Conservation (phyloP, 129 eudicot genomes). For the Pulicaria dysenterica region DNA sequence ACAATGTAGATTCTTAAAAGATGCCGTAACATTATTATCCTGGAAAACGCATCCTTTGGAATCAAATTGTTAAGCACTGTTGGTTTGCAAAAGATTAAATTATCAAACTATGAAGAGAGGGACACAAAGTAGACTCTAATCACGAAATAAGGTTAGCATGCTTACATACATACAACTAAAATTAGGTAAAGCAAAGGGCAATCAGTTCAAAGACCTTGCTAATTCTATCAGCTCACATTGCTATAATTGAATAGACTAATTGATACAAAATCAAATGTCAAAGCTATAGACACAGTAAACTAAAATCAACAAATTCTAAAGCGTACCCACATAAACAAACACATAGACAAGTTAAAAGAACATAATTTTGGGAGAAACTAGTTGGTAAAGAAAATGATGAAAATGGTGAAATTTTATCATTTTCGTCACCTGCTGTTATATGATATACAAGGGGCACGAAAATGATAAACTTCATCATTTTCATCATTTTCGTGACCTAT, state of each 20-base stretch:
- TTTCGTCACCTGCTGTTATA: too few relatives aligned
- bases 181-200: neutral
- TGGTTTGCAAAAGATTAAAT: neutral
- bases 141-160: neutral
- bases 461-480: too few relatives aligned
- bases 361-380: neutral
- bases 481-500: too few relatives aligned
- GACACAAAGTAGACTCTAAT: neutral
- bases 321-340: conserved; percentile 1
- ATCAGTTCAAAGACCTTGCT: neutral
- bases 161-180: neutral
- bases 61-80: neutral
- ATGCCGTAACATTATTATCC: neutral
- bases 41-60: neutral
- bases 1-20: neutral
- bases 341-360: neutral
- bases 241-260: neutral
- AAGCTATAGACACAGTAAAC: conserved; percentile 6
- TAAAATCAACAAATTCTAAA: neutral
- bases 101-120: neutral
- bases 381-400: neutral
- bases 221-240: neutral
- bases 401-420: too few relatives aligned
- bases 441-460: too few relatives aligned
- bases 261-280: conserved; percentile 11